Conservation (phyloP, 164 flowering plant species). For the Taxillus chinensis region DNA sequence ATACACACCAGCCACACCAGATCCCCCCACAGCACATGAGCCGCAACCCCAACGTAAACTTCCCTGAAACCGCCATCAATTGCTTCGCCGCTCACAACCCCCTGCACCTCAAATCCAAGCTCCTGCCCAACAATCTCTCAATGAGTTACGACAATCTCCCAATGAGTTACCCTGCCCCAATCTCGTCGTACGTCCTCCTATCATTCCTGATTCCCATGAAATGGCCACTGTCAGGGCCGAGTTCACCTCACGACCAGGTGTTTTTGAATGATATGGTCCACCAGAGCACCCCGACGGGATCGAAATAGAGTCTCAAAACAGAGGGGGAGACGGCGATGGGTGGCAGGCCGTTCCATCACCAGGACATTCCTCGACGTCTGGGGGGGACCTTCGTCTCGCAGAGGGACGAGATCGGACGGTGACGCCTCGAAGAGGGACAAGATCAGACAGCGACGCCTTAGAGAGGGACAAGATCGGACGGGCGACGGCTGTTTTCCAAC, state of each 20-base stretch:
- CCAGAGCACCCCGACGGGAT: conserved; percentile 23
- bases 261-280: conserved; percentile 36
- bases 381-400: too few relatives aligned
- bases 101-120: not conserved
- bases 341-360: conserved; percentile 31
- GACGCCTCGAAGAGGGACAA: too few relatives aligned
- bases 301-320: conserved; percentile 33
- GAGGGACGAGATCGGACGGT: too few relatives aligned
- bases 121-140: conserved; percentile 8
- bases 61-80: conserved; percentile 11
- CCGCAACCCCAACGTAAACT: conserved; percentile 22
- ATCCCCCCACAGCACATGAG: not conserved
- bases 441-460: too few relatives aligned
- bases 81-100: conserved; percentile 2
- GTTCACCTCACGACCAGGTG: conserved; percentile 36
- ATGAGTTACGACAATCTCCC: too few relatives aligned
- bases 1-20: conserved; percentile 22
- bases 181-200: conserved; percentile 24
- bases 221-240: conserved; percentile 22
- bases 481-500: too few relatives aligned
- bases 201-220: conserved; percentile 11
- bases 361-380: conserved; percentile 38
- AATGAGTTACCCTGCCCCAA: conserved; percentile 16
- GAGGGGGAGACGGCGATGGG: conserved; percentile 57
- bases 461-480: too few relatives aligned